phyloP scores from a whole-genome alignment of 352 stramenopile species.

The Sclerospora graminicola region DNA sequence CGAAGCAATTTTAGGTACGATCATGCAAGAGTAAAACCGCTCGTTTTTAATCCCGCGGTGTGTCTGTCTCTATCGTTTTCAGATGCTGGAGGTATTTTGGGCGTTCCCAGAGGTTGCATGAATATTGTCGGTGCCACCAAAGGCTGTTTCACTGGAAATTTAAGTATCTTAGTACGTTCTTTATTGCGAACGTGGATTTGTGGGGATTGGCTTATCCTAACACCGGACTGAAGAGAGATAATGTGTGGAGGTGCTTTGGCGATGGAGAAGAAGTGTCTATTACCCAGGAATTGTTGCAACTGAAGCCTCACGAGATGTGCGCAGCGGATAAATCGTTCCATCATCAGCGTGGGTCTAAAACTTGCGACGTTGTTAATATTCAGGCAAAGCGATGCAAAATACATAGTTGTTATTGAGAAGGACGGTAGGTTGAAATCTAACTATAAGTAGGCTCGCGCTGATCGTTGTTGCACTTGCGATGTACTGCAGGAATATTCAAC shows the following conservation, averaged over 20 bases:
- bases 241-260: slow-evolving; percentile 43
- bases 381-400: slow-evolving; percentile 64
- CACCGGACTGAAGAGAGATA: slow-evolving; percentile 27
- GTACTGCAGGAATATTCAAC: slow-evolving; percentile 88
- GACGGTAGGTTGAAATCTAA: slow-evolving; percentile 53
- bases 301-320: slow-evolving; percentile 46
- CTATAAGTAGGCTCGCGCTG: background rate
- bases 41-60: background rate
- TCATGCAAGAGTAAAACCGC: background rate
- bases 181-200: too few species aligned
- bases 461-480: slow-evolving; percentile 22
- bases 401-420: slow-evolving; percentile 93
- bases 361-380: background rate
- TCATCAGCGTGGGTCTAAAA: background rate
- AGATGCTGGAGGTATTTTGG: slow-evolving; percentile 67
- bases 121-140: slow-evolving; percentile 83
- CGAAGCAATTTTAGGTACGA: slow-evolving; percentile 67
- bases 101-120: slow-evolving; percentile 50
- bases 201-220: slow-evolving; percentile 1
- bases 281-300: slow-evolving; percentile 57
- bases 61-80: background rate
- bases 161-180: slow-evolving; percentile 39
- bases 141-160: slow-evolving; percentile 51
- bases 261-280: slow-evolving; percentile 62
- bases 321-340: background rate